These are phyloP conservation scores for Didymellaceae sp. DNA, from an alignment of 2,329 filamentous ascomycete genomes.

Conservation along the genomic window DNA sequence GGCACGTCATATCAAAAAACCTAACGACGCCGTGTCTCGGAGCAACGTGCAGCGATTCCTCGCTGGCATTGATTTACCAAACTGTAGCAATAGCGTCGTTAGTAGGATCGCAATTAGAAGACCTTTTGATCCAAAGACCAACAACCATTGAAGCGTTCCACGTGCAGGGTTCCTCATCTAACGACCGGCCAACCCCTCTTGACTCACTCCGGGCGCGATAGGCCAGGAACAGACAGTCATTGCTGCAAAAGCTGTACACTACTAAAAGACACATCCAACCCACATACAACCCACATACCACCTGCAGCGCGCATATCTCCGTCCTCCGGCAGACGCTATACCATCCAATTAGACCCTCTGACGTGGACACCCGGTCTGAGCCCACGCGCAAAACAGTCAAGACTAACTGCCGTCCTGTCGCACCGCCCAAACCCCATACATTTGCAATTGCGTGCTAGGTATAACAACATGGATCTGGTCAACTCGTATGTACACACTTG, in stretches of 20 bases:
- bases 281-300: constrained; percentile 27
- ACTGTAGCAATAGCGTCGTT: neutral
- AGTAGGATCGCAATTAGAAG: neutral
- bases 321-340: constrained; percentile 17
- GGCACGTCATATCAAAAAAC: constrained; percentile 28
- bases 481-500: constrained; percentile 49
- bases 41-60: constrained; percentile 6
- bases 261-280: constrained; percentile 42
- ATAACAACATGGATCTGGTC: constrained; percentile 50
- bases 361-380: constrained; percentile 34
- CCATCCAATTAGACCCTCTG: constrained; percentile 33
- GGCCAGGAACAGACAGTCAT: constrained; percentile 17
- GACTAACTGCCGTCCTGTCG: constrained; percentile 25
- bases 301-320: constrained; percentile 26
- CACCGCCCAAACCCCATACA: constrained; percentile 28
- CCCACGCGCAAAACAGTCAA: constrained; percentile 25
- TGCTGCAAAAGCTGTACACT: constrained; percentile 36
- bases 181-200: constrained; percentile 36
- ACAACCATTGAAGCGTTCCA: constrained; percentile 30
- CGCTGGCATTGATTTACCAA: too few species aligned
- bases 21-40: constrained; percentile 23
- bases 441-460: constrained; percentile 32
- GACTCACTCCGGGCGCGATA: constrained; percentile 31
- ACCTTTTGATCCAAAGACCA: constrained; percentile 3
- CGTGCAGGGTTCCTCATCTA: constrained; percentile 22